These are phyloP conservation scores for Chalciporus pseudorubinellus DNA, from an alignment of 768 basidiomycete genomes.

Conservation along the genomic window DNA sequence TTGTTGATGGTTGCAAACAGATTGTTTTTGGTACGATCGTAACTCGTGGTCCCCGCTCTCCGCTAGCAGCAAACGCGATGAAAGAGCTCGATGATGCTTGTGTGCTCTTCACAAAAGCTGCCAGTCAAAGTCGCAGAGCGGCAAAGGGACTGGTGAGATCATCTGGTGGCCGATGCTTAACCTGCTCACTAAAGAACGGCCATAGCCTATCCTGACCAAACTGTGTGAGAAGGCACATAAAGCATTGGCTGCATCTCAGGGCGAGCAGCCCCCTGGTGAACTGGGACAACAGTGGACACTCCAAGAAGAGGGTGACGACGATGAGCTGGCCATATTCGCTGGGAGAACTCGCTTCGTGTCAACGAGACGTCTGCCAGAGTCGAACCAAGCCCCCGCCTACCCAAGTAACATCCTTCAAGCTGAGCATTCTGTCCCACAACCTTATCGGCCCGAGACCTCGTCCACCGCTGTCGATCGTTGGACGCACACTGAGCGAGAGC, in stretches of 20 bases:
- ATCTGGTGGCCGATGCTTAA: background rate
- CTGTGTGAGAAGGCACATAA: conserved; percentile 66
- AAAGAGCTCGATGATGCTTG: conserved; percentile 67
- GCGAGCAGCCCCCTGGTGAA: conserved; percentile 30
- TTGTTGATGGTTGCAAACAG: conserved; percentile 33
- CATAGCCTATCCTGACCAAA: conserved; percentile 57
- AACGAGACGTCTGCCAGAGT: conserved; percentile 35
- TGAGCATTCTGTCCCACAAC: conserved; percentile 3
- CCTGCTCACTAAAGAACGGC: conserved; percentile 6
- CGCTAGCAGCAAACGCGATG: conserved; percentile 65
- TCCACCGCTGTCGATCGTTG: conserved; percentile 16
- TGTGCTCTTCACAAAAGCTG: conserved; percentile 62
- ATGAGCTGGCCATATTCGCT: conserved; percentile 68
- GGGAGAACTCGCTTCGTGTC: conserved; percentile 65
- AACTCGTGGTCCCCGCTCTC: conserved; percentile 66
- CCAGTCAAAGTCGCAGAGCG: conserved; percentile 57
- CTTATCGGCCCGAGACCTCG: conserved; percentile 16
- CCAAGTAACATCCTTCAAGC: background rate
- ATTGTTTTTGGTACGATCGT: conserved; percentile 80
- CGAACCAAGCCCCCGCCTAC: conserved; percentile 8
- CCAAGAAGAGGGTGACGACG: conserved; percentile 51
- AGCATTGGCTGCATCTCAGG: conserved; percentile 45
- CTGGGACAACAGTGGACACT: conserved; percentile 49
- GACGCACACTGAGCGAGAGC: conserved; percentile 18
- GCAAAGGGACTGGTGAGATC: conserved; percentile 59